Conservation (phyloP, 2,329 filamentous ascomycete species). For the Claviceps digitariae region DNA sequence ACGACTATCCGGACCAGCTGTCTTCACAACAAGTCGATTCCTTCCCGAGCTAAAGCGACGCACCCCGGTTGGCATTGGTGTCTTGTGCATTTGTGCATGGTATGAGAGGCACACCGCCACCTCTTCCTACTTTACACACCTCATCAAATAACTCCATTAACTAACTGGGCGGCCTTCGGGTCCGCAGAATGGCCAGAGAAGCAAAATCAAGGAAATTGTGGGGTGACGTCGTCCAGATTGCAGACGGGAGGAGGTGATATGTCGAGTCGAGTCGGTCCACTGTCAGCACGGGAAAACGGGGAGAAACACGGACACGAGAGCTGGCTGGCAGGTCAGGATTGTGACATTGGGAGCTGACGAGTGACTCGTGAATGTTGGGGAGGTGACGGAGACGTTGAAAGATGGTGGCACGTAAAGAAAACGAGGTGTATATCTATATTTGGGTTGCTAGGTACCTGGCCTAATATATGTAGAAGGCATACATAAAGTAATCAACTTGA, state of each 20-base stretch:
- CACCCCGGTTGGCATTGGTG: constrained; percentile 1
- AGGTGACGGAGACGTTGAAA: not conserved
- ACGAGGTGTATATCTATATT: not conserved
- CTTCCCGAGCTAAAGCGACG: not conserved
- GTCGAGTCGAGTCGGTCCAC: not conserved
- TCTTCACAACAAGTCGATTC: not conserved
- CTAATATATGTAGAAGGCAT: no score
- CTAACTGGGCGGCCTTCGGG: not conserved
- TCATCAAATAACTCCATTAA: not conserved
- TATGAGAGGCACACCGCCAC: constrained; percentile 4
- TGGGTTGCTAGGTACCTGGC: not conserved
- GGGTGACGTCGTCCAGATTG: not conserved
- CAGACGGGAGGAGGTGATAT: not conserved
- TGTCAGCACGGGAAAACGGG: not conserved
- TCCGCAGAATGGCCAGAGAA: not conserved
- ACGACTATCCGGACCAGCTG: not conserved
- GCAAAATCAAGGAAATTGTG: not conserved
- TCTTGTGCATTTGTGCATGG: not conserved
- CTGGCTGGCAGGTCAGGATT: not conserved
- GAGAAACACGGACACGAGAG: not conserved
- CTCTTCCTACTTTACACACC: not conserved
- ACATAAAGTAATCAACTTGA: not conserved
- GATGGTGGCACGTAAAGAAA: not conserved
- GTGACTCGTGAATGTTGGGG: not conserved
- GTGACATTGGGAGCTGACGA: not conserved